These are phyloP conservation scores for Thuidium tamariscinum DNA, from an alignment of 225 moss, liverwort and hornwort species.

Conservation along the genomic window DNA sequence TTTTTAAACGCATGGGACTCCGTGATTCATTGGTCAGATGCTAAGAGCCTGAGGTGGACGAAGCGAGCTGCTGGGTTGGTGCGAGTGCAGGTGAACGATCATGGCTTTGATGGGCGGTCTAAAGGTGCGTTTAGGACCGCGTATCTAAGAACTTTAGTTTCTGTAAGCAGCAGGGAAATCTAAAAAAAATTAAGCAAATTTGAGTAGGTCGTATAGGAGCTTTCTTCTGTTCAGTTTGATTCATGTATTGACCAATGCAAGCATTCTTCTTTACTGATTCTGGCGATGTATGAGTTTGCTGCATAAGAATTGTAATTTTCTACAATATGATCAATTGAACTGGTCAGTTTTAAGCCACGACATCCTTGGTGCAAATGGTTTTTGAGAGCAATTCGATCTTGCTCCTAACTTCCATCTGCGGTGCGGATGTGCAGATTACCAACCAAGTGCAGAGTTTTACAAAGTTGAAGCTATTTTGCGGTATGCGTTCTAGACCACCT, in stretches of 20 bases:
- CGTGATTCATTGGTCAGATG: neutral
- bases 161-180: neutral
- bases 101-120: neutral
- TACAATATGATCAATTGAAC: neutral
- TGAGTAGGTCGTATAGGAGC: neutral
- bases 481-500: slow-evolving; percentile 8
- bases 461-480: slow-evolving; percentile 79
- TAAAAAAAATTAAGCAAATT: neutral
- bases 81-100: slow-evolving; percentile 12
- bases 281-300: neutral
- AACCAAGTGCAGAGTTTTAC: slow-evolving; percentile 58
- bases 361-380: neutral
- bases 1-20: neutral
- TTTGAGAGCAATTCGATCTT: neutral
- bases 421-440: slow-evolving; percentile 18
- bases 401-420: neutral
- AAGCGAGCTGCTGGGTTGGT: slow-evolving; percentile 7
- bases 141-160: neutral
- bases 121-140: slow-evolving; percentile 1
- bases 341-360: neutral
- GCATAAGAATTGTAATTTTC: neutral
- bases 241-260: neutral
- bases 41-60: slow-evolving; percentile 1
- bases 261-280: neutral
- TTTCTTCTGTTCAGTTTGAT: neutral